Evolutionary conservation across 75 land plant genomes (phyloP).

Genomic region (Pseudotsuga menziesii): DNA sequence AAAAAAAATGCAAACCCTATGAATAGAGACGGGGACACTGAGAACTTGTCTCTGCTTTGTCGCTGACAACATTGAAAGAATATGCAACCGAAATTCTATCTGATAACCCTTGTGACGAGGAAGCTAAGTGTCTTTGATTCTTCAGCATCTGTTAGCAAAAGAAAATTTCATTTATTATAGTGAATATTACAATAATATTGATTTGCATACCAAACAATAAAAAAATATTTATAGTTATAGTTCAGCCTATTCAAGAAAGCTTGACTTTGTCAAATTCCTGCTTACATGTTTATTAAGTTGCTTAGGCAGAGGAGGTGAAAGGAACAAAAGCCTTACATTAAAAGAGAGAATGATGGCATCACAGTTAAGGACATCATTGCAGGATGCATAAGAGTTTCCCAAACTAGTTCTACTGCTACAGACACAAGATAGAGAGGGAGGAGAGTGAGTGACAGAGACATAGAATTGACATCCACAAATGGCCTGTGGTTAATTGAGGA

Average conservation of each 20-base stretch:
- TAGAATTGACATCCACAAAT: neutral
- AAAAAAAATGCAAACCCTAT: too few species aligned
- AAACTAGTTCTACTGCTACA: neutral
- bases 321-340: neutral
- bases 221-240: neutral
- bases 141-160: neutral
- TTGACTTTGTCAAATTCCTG: neutral
- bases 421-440: neutral
- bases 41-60: conserved; percentile 8
- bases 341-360: neutral
- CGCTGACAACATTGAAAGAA: neutral
- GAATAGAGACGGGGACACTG: too few species aligned
- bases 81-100: neutral
- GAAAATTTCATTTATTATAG: neutral
- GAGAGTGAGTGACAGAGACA: neutral
- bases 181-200: neutral
- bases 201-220: neutral
- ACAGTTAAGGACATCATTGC: neutral
- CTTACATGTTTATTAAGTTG: neutral
- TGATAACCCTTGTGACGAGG: neutral
- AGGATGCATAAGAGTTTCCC: neutral
- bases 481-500: neutral
- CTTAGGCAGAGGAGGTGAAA: neutral
- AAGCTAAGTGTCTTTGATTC: neutral
- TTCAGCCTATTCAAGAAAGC: neutral